Conservation (phyloP, 768 basidiomycete genomes). For the Leccinellum luteum region DNA sequence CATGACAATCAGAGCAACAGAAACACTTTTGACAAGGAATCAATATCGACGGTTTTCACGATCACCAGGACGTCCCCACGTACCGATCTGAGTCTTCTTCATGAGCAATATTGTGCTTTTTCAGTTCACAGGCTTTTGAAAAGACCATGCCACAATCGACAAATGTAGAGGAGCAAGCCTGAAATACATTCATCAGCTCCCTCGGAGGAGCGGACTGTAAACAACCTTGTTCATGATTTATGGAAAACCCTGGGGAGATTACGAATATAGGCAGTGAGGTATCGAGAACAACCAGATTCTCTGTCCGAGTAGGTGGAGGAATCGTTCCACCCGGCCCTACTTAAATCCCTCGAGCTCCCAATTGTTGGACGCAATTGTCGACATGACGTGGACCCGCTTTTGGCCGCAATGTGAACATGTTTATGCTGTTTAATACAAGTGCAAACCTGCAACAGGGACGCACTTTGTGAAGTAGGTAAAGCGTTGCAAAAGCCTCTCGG, state of each 20-base stretch:
- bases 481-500: background rate
- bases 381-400: background rate
- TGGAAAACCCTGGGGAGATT: background rate
- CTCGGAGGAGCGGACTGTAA: background rate
- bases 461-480: background rate
- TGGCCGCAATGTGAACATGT: background rate
- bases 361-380: constrained; percentile 2
- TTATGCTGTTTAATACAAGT: background rate
- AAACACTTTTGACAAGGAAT: constrained; percentile 4
- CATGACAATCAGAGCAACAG: constrained; percentile 16
- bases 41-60: background rate
- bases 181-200: background rate
- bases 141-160: constrained; percentile 6
- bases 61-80: background rate
- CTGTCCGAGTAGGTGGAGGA: background rate
- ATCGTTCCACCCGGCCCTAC: background rate
- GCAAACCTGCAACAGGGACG: constrained; percentile 7
- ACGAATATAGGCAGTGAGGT: background rate
- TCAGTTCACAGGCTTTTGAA: constrained; percentile 4
- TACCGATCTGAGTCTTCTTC: constrained; percentile 5
- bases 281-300: constrained; percentile 13
- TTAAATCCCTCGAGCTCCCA: constrained; percentile 13
- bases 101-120: constrained; percentile 12
- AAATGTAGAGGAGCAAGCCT: constrained; percentile 6
- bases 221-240: constrained; percentile 12